Evolutionary conservation across 2,329 filamentous ascomycete species (phyloP).

Genomic region (Beauveria caledonica): DNA sequence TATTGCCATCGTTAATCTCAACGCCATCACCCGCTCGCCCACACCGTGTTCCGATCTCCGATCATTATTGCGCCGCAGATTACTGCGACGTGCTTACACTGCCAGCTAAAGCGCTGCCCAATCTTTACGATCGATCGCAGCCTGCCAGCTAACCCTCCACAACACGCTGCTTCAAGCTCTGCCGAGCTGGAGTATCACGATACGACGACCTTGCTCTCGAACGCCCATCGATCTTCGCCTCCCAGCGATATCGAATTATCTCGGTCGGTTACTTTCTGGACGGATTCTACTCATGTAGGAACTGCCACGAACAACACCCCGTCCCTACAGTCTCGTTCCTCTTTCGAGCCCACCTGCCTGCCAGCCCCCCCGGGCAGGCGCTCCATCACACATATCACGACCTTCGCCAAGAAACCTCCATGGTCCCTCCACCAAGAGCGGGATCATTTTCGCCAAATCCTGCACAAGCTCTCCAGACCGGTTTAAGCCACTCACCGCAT

Average conservation of each 20-base stretch:
- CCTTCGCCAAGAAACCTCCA: constrained; percentile 35
- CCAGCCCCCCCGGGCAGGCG: constrained; percentile 30
- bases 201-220: neutral
- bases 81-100: neutral
- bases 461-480: constrained; percentile 49
- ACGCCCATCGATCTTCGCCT: neutral
- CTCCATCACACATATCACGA: constrained; percentile 23
- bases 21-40: neutral
- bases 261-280: constrained; percentile 11
- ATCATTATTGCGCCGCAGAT: neutral
- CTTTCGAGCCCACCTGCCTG: constrained; percentile 26
- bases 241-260: constrained; percentile 13
- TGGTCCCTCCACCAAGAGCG: constrained; percentile 53
- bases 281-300: constrained; percentile 27
- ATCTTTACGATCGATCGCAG: neutral
- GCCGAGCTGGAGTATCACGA: constrained; percentile 6
- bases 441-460: constrained; percentile 58
- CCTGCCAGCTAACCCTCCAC: neutral
- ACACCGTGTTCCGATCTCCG: neutral
- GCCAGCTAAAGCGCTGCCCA: neutral
- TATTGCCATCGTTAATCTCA: constrained; percentile 6
- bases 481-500: constrained; percentile 47
- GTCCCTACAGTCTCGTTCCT: constrained; percentile 21
- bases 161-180: neutral
- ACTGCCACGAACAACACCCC: constrained; percentile 17